Evolutionary conservation across 768 basidiomycete genomes (phyloP), one percentile per base, ranked within the genome.

Genomic region (Naganishia randhawae): DNA sequence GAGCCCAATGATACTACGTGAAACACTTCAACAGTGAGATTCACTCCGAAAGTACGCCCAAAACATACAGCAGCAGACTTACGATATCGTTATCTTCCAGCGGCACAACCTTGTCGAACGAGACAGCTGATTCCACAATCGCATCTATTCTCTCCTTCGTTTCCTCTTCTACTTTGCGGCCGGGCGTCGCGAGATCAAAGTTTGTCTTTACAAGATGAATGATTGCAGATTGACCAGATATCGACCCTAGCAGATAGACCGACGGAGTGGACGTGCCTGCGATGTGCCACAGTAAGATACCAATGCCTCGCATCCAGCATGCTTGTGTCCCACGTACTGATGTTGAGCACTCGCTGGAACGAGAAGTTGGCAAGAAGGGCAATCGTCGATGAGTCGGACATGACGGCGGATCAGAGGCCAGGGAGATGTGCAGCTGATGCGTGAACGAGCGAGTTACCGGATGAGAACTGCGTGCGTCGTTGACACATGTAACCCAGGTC

Each of bases 1-100:
- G 85, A 37, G 87, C 78, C 88, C 90, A 93, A 16, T 86, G 83
- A 79, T 95, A 95, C 91, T 93, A 72, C 11, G 45, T 5, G 29
- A 67, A 41, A 61, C 16, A 33, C 45, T 37, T 22, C 16, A 37
- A 32, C 33, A 25, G 52, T 29, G 9, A 11, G 22, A 25, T 19
- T 39, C 19, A 10, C 3, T 17, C 13, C 11, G 4, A 37, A 17
- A 29, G 42, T 35, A 27, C 19, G 25, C 48, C 31, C 35, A n/a
- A 19, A 29, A 48, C 22, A 8, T 22, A n/a, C 32, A 66, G 32
- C 9, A 29, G 68, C 13, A 27, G 16, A 77, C 86, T 71, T 75
- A 88, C 88, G 69, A 90, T 89, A 72, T 91, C 88, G 27, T 86
- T 90, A 65, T 80, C 83, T 70, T 83, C 86, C 55, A 88, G 84